These are phyloP conservation scores for Dorcoceras hygrometricum DNA, from an alignment of 257 asterid species.

Conservation along the genomic window DNA sequence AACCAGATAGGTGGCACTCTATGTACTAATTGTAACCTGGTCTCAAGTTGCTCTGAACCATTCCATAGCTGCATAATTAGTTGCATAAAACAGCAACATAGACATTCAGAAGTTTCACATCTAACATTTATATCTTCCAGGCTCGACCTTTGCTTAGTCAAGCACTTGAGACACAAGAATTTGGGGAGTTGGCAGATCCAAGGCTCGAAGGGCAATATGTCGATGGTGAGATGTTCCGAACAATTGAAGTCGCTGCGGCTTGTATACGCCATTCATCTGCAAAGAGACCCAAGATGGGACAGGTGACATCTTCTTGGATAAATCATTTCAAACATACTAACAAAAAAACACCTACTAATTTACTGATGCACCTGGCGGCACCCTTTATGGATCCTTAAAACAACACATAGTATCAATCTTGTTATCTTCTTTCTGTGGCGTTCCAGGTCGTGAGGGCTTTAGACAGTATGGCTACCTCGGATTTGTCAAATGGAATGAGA, in stretches of 20 bases:
- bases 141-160: conserved; percentile 46
- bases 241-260: conserved; percentile 58
- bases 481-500: conserved; percentile 83
- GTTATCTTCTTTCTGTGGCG: neutral
- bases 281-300: conserved; percentile 59
- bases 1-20: neutral
- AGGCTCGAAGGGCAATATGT: conserved; percentile 34
- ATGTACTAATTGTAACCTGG: neutral
- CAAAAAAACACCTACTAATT: too few relatives aligned
- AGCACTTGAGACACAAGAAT: conserved; percentile 39
- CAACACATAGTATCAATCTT: neutral
- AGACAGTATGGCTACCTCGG: conserved; percentile 56
- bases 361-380: neutral
- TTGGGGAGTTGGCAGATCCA: conserved; percentile 40
- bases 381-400: neutral
- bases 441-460: conserved; percentile 83
- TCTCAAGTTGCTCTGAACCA: neutral
- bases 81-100: neutral
- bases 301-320: conserved; percentile 26
- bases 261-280: conserved; percentile 48
- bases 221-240: conserved; percentile 40
- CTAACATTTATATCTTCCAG: conserved; percentile 24
- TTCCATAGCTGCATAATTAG: neutral
- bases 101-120: neutral
- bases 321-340: neutral